Evolutionary conservation across 176 grass and related monocot genomes (phyloP).

Genomic region (Carex pumila): DNA sequence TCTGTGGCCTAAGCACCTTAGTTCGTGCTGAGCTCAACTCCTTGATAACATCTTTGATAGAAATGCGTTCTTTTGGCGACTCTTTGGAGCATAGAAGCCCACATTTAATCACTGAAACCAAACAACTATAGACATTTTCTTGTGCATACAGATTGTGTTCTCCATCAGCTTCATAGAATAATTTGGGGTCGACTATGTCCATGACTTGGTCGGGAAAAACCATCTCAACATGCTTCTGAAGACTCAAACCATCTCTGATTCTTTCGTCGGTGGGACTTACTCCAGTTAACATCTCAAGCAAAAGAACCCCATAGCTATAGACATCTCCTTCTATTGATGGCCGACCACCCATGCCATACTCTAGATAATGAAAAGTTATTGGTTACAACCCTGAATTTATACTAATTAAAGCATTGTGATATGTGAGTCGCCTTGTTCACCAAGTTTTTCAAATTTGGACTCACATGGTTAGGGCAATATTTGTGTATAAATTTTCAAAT

Average conservation of each 20-base stretch:
- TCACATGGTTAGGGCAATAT: no score
- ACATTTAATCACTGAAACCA: slow-evolving; percentile 13
- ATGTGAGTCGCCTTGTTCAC: no score
- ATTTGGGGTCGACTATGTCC: slow-evolving; percentile 22
- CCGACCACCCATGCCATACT: slow-evolving; percentile 31
- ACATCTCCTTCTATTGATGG: slow-evolving; percentile 29
- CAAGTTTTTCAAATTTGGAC: no score
- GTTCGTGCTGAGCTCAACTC: slow-evolving; percentile 22
- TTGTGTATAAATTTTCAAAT: no score
- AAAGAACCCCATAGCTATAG: slow-evolving; percentile 9
- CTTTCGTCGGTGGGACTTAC: slow-evolving; percentile 21
- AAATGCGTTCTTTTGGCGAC: slow-evolving; percentile 5
- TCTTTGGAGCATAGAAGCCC: slow-evolving; percentile 29
- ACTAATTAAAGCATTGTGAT: no score
- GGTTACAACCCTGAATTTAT: background rate
- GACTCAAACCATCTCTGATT: slow-evolving; percentile 15
- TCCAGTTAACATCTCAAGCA: background rate
- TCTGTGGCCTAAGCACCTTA: background rate
- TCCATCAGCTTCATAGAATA: background rate
- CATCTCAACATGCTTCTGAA: slow-evolving; percentile 23
- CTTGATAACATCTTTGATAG: slow-evolving; percentile 20
- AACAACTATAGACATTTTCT: background rate
- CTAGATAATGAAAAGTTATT: background rate
- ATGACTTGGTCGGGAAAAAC: slow-evolving; percentile 10
- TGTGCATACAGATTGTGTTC: background rate